Conservation (phyloP, 1,284 basidiomycete genomes). For the Phellinidium pouzarii region DNA sequence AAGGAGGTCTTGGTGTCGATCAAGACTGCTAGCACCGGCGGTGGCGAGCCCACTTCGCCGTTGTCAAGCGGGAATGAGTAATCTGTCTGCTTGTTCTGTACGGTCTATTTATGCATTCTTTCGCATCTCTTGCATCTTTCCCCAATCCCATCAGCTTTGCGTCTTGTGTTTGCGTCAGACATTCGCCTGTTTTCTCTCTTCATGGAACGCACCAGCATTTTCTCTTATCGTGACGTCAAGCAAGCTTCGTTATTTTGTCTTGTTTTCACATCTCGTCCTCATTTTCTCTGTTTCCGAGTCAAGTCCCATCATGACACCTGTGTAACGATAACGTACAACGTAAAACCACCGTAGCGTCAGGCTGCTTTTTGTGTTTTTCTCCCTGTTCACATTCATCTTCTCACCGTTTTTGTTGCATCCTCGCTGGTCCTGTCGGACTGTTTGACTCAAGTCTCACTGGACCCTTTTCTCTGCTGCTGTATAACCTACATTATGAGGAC, state of each 20-base stretch:
- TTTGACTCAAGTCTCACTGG: too few species aligned
- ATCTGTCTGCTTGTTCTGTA: too few species aligned
- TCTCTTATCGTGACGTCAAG: background rate
- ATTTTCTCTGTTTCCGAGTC: background rate
- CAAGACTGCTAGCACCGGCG: constrained; percentile 30
- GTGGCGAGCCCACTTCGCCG: constrained; percentile 8
- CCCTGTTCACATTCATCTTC: background rate
- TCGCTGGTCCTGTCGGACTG: background rate
- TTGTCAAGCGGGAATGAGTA: constrained; percentile 3
- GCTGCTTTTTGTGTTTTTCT: background rate
- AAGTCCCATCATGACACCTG: background rate
- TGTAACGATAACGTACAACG: background rate
- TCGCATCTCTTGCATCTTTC: too few species aligned
- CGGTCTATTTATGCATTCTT: too few species aligned
- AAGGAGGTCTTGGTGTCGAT: constrained; percentile 71
- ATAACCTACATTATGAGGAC: too few species aligned
- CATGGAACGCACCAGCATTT: background rate
- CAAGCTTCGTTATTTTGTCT: background rate
- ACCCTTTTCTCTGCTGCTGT: too few species aligned
- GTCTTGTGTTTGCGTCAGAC: background rate
- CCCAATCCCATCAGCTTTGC: too few species aligned
- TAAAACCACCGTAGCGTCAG: background rate
- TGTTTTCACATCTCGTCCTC: background rate
- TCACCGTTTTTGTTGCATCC: background rate
- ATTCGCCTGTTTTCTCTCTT: background rate